Evolutionary conservation across 495 filamentous ascomycete species (phyloP).

Genomic region (Aspergillus bridgeri): DNA sequence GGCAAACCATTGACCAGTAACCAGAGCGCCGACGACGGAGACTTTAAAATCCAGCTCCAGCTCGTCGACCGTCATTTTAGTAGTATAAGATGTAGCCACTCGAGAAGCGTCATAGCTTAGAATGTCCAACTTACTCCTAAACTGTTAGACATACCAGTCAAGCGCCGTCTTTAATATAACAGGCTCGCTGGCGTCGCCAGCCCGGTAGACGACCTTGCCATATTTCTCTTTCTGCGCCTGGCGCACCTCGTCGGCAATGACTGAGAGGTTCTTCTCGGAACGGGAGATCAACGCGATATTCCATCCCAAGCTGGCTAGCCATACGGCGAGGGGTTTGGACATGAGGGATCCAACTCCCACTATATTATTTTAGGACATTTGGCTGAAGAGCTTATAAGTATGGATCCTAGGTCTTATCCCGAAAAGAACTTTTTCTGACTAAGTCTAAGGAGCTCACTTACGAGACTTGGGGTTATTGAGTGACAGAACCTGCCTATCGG

Average conservation of each 20-base stretch:
- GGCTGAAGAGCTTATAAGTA: too few species aligned
- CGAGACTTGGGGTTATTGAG: too few species aligned
- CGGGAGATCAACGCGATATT: slow-evolving; percentile 17
- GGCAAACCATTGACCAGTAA: slow-evolving; percentile 17
- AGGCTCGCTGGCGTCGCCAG: slow-evolving; percentile 9
- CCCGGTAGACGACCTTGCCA: background rate
- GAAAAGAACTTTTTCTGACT: too few species aligned
- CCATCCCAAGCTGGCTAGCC: slow-evolving; percentile 17
- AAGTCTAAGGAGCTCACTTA: too few species aligned
- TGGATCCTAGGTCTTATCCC: too few species aligned
- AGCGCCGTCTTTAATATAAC: slow-evolving; percentile 6
- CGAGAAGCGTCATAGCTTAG: slow-evolving; percentile 18
- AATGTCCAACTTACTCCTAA: slow-evolving; percentile 11
- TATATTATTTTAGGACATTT: too few species aligned
- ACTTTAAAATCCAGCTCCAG: slow-evolving; percentile 15
- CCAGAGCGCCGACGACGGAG: slow-evolving; percentile 15
- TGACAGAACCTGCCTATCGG: too few species aligned
- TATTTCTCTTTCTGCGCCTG: background rate
- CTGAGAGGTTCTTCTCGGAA: slow-evolving; percentile 8
- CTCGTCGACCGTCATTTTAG: background rate
- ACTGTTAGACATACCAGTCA: slow-evolving; percentile 12
- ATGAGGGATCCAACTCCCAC: slow-evolving; percentile 18
- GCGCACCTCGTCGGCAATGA: slow-evolving; percentile 8
- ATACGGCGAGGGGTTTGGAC: slow-evolving; percentile 16
- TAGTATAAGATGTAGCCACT: background rate